Percentiles rank a stretch among this genome's conserved stretches.
Evolutionary conservation across 2,329 filamentous ascomycete genomes (phyloP).

Genomic region (Fusarium sacchari): DNA sequence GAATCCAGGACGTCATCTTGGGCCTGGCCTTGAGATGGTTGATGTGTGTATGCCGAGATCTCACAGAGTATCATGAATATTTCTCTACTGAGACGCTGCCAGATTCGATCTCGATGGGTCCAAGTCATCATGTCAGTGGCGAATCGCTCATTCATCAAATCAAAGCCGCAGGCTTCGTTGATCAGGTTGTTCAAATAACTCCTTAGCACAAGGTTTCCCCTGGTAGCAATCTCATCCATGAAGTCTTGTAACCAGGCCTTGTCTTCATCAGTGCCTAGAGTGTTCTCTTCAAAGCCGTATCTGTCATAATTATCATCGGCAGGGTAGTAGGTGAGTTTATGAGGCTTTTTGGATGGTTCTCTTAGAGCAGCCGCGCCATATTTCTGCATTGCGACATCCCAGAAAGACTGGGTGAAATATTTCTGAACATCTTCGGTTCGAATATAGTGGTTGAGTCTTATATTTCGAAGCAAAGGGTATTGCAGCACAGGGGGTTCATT

Average conservation of each 20-base stretch:
- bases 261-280: neutral
- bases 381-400: slow-evolving; percentile 37
- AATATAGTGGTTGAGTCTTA: slow-evolving; percentile 17
- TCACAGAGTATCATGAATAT: slow-evolving; percentile 24
- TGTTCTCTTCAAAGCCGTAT: neutral
- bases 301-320: neutral
- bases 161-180: slow-evolving; percentile 26
- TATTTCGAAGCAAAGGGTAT: neutral
- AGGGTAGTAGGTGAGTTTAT: slow-evolving; percentile 34
- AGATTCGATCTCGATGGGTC: neutral
- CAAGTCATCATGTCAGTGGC: neutral
- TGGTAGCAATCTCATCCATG: neutral
- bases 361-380: slow-evolving; percentile 41
- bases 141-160: slow-evolving; percentile 27
- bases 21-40: neutral
- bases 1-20: neutral
- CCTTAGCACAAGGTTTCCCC: slow-evolving; percentile 8
- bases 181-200: slow-evolving; percentile 35
- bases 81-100: neutral
- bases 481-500: slow-evolving; percentile 5
- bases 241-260: slow-evolving; percentile 5
- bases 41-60: neutral
- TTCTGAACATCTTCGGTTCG: slow-evolving; percentile 22
- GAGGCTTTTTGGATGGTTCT: slow-evolving; percentile 20
- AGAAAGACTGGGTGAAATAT: slow-evolving; percentile 42